A percentile compares a stretch with the other conserved stretches of the same genome.
These are phyloP conservation scores for Tricholoma bakamatsutake DNA, from an alignment of 768 basidiomycete species.

Conservation along the genomic window DNA sequence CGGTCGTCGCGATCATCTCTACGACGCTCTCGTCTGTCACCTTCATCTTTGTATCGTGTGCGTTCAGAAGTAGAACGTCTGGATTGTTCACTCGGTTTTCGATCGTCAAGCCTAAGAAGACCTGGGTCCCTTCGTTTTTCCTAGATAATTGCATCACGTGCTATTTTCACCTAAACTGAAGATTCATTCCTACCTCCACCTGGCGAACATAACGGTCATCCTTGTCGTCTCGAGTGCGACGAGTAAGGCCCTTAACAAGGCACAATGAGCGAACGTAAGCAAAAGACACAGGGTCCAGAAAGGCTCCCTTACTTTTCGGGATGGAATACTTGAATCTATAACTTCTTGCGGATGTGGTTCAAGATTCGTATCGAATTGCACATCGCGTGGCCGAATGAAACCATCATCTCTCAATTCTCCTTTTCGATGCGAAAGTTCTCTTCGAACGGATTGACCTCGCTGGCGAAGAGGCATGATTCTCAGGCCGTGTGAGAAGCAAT, in stretches of 20 bases:
- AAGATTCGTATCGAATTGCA: neutral
- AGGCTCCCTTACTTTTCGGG: conserved; percentile 7
- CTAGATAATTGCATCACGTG: neutral
- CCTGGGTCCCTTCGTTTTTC: neutral
- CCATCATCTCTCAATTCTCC: conserved; percentile 10
- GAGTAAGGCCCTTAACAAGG: conserved; percentile 4
- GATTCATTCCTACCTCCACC: conserved; percentile 1
- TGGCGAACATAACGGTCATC: conserved; percentile 6
- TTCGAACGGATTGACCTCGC: conserved; percentile 3
- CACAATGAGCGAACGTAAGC: neutral
- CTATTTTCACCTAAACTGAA: neutral
- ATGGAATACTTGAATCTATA: neutral
- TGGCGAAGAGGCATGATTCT: neutral
- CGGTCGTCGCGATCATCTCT: neutral
- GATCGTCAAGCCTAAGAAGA: neutral
- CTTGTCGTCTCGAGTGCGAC: conserved; percentile 6
- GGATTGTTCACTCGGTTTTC: neutral
- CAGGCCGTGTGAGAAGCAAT: neutral
- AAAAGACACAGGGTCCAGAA: neutral
- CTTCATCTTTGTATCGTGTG: neutral
- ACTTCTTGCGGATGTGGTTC: neutral
- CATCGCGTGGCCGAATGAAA: conserved; percentile 4
- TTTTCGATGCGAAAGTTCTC: conserved; percentile 8
- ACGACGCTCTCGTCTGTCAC: neutral
- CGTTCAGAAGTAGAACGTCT: conserved; percentile 1